phyloP scores from a whole-genome alignment of 805 yeast species.

The Yamadazyma tumulicola region DNA sequence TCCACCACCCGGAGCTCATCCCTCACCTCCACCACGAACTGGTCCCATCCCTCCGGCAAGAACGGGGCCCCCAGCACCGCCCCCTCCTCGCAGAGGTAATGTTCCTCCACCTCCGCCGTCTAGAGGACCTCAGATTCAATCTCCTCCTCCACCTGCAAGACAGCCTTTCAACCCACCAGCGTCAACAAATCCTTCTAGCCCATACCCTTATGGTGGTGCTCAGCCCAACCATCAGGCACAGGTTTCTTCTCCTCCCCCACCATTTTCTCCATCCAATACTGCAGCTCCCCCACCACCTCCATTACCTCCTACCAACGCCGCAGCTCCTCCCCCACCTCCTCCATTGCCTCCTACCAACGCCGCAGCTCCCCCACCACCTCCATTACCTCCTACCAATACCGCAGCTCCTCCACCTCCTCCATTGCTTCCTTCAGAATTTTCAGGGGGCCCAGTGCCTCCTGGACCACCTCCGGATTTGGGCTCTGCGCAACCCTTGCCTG shows the following conservation, averaged over 20 bases:
- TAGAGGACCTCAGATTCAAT: conserved; percentile 6
- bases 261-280: conserved; percentile 16
- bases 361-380: conserved; percentile 15
- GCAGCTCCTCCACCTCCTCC: conserved; percentile 24
- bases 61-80: conserved; percentile 14
- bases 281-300: conserved; percentile 20
- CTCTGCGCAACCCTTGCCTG: conserved; percentile 25
- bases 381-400: conserved; percentile 6
- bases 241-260: conserved; percentile 9
- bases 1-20: conserved; percentile 6
- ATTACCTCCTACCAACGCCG: conserved; percentile 36
- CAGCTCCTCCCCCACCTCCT: conserved; percentile 14
- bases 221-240: conserved; percentile 19
- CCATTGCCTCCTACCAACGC: conserved; percentile 31
- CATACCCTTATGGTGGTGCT: conserved; percentile 13
- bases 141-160: conserved; percentile 11
- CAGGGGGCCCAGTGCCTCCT: conserved; percentile 21
- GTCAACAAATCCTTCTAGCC: conserved; percentile 14
- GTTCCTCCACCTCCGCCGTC: conserved; percentile 16
- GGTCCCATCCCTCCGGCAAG: conserved; percentile 14
- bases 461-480: conserved; percentile 34
- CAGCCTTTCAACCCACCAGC: conserved; percentile 16
- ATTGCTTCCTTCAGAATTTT: conserved; percentile 20
- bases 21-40: conserved; percentile 8
- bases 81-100: conserved; percentile 11